These are phyloP conservation scores for Wallacemonas sp. DNA, from an alignment of 208 protist species.

Conservation along the genomic window DNA sequence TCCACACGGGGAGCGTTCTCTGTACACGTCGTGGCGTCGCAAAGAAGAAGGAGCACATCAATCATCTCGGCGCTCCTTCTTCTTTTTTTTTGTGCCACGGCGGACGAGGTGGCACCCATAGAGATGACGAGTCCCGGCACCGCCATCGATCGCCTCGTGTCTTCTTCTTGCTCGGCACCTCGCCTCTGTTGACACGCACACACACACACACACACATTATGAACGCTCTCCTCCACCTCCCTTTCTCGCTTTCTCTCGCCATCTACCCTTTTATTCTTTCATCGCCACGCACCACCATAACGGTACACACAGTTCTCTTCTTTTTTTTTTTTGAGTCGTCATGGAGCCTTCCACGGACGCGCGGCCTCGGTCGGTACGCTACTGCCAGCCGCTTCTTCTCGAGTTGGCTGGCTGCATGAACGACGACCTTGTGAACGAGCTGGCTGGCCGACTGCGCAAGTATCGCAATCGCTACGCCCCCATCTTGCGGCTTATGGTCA, in stretches of 20 bases:
- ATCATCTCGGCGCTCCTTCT: background rate
- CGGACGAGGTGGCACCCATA: too few relatives aligned
- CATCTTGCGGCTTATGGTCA: conserved; percentile 56
- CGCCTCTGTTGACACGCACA: background rate
- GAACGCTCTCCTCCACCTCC: too few relatives aligned
- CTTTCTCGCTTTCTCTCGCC: background rate
- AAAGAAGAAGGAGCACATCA: conserved; percentile 8
- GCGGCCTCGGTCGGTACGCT: background rate
- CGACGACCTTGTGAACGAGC: conserved; percentile 25
- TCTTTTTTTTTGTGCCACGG: background rate
- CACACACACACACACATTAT: background rate
- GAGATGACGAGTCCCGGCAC: too few relatives aligned
- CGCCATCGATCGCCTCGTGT: too few relatives aligned
- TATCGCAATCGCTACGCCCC: conserved; percentile 64
- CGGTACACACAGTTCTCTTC: background rate
- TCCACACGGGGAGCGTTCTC: too few relatives aligned
- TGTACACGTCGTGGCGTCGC: too few relatives aligned
- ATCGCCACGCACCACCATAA: background rate
- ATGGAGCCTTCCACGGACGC: background rate
- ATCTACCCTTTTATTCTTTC: background rate
- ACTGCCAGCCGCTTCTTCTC: conserved; percentile 22
- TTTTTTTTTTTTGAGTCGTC: background rate
- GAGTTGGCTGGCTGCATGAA: conserved; percentile 62
- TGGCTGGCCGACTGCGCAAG: conserved; percentile 40
- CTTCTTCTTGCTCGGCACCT: background rate